Evolutionary conservation across 2,329 filamentous ascomycete species (phyloP).

Genomic region (Hysterium pulicare): DNA sequence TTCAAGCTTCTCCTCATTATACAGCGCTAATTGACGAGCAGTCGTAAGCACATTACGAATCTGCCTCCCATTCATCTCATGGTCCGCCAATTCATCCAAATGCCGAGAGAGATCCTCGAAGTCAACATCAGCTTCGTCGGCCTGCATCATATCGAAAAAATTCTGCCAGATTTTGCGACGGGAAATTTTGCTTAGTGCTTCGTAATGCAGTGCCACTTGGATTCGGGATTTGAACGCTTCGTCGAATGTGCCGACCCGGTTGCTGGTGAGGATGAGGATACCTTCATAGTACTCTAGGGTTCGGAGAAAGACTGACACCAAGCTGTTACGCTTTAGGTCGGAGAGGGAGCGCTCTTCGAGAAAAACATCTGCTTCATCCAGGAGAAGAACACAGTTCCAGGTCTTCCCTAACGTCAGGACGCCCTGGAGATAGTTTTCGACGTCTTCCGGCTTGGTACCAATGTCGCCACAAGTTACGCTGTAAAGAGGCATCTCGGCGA

Average conservation of each 20-base stretch:
- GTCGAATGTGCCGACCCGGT: constrained; percentile 38
- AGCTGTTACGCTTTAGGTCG: constrained; percentile 17
- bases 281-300: constrained; percentile 42
- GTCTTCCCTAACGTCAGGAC: constrained; percentile 45
- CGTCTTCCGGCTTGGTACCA: constrained; percentile 38
- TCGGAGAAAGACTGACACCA: constrained; percentile 28
- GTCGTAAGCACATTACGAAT: constrained; percentile 39
- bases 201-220: constrained; percentile 45
- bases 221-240: constrained; percentile 33
- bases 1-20: not conserved
- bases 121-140: not conserved
- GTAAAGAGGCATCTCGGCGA: constrained; percentile 47
- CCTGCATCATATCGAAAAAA: not conserved
- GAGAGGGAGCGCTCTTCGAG: constrained; percentile 11
- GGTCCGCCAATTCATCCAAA: constrained; percentile 30
- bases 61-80: constrained; percentile 46
- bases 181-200: not conserved
- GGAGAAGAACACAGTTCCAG: constrained; percentile 50
- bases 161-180: constrained; percentile 7
- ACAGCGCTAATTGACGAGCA: constrained; percentile 5
- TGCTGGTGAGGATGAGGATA: constrained; percentile 43
- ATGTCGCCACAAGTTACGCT: constrained; percentile 49
- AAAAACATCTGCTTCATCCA: constrained; percentile 48
- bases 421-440: constrained; percentile 44
- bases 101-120: constrained; percentile 30